Base-by-base conservation (phyloP, 352 stramenopile species). In the Globisporangium carolinianum region DNA sequence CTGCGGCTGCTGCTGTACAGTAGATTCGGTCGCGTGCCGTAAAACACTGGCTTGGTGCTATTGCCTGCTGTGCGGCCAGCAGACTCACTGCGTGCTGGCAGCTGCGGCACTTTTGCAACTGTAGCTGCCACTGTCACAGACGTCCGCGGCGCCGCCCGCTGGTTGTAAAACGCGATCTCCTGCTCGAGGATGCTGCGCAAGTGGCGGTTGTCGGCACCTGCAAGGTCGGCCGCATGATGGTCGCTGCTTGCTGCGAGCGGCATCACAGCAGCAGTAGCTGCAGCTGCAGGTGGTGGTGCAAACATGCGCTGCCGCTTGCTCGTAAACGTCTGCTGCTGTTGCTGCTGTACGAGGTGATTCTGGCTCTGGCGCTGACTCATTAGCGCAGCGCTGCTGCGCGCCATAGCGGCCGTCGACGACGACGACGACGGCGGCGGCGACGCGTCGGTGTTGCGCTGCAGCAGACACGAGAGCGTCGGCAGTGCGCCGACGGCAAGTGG, bases 81-180 rank as follows among this genome's bases (percentile, higher is more conserved):
- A 12, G 39, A 1, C 17, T 14, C 45, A 49, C 6, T 49, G 45
- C 17, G 45, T n/a, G 45, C 17, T 49, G 5, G 45, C 2, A 9
- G 15, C 17, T 49, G 45, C 15, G 15, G 45, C 45, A 17, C 15
- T 11, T 11, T 2, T 12, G 10, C 42, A 17, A 11, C 42, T 5
- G 42, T 15, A 15, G 11, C 42, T 5, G 42, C 10, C 45, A 49
- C 5, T 24, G 6, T 36, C 17, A 4, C 45, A 12, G 7, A 12
- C 45, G 45, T 11, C 6, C 45, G 45, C 45, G 18, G 45, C 45
- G 45, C 8, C 45, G 45, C 18, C 45, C 17, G 45, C 47, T 60
- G 47, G 53, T 65, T 65, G 53, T 65, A 65, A 11, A 60, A 55
- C 17, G 59, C 59, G 39, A 65, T 47, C 43, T 65, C 59, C 12